These are phyloP conservation scores for Fusarium verticillioides DNA, from an alignment of 2,329 filamentous ascomycete species.

Conservation along the genomic window DNA sequence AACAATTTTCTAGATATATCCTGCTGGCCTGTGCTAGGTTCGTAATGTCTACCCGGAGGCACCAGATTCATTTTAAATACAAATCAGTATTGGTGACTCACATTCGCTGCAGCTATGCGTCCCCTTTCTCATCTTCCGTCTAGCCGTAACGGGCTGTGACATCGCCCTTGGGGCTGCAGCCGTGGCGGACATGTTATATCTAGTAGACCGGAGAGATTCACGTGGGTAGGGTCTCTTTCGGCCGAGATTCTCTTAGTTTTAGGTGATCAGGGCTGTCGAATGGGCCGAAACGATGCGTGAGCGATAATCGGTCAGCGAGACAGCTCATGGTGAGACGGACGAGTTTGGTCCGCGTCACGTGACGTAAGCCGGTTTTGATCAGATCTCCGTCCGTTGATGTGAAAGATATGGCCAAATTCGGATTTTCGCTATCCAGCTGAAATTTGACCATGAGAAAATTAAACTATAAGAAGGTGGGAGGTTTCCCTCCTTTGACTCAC, in stretches of 20 bases:
- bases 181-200: background rate
- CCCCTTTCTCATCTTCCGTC: background rate
- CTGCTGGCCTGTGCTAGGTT: too few relatives aligned
- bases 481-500: background rate
- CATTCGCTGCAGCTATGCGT: background rate
- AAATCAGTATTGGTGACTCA: background rate
- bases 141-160: background rate
- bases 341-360: background rate
- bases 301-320: background rate
- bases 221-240: fast-evolving
- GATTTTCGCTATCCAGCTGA: background rate
- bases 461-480: background rate
- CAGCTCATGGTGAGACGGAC: background rate
- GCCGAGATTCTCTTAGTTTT: fast-evolving
- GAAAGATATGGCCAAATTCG: background rate
- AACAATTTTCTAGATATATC: fast-evolving
- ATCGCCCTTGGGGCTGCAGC: background rate
- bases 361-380: background rate
- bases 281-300: too few relatives aligned
- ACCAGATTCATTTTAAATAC: too few relatives aligned
- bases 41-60: too few relatives aligned
- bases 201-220: background rate
- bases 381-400: background rate
- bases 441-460: fast-evolving
- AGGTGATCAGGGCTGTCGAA: background rate